phyloP scores from a whole-genome alignment of 495 filamentous ascomycete species.

The Stereocaulon alpinum region DNA sequence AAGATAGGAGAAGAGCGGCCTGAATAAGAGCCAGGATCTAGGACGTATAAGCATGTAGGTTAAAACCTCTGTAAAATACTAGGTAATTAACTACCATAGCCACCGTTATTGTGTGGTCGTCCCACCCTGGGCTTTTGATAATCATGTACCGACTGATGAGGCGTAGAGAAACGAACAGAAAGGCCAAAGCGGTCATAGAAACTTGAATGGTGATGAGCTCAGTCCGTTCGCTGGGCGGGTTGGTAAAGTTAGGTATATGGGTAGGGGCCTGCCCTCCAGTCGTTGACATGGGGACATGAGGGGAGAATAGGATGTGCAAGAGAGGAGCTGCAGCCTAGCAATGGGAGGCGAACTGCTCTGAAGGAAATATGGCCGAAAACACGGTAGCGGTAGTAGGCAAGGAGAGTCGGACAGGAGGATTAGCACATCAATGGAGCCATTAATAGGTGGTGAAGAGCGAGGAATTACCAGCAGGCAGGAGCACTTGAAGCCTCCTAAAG shows the following conservation, averaged over 20 bases:
- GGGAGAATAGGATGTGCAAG: background rate
- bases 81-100: background rate
- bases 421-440: background rate
- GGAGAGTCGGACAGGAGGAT: background rate
- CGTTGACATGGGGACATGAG: background rate
- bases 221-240: background rate
- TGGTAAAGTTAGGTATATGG: background rate
- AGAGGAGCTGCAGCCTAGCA: background rate
- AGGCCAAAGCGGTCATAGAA: slow-evolving; percentile 24
- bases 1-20: background rate
- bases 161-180: slow-evolving; percentile 27
- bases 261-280: no score
- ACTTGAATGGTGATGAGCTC: slow-evolving; percentile 18
- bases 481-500: no score
- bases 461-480: no score
- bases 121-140: slow-evolving; percentile 28
- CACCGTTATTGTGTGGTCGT: slow-evolving; percentile 11
- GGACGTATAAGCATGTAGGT: background rate
- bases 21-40: background rate
- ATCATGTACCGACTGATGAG: slow-evolving; percentile 28
- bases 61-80: no score
- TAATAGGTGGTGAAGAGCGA: background rate
- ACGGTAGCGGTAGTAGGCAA: background rate
- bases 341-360: background rate
- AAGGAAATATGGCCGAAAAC: background rate